Evolutionary conservation across 2,329 filamentous ascomycete genomes (phyloP), one percentile per base, ranked within the genome.

Genomic region (Ophiosphaerella herpotricha): DNA sequence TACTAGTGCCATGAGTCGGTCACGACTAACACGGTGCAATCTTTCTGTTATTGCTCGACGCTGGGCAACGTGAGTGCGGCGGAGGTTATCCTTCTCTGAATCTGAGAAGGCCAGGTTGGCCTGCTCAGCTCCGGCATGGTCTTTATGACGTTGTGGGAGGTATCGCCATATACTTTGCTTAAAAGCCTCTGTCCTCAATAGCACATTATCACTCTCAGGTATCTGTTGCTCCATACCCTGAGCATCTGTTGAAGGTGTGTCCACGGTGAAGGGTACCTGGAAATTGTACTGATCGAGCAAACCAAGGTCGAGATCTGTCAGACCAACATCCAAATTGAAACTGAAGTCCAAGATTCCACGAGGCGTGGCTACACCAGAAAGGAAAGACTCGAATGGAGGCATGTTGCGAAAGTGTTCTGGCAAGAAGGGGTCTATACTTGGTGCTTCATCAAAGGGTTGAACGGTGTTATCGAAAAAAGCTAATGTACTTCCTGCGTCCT

Each of bases 1-100:
- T 1, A 89, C 81, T 50, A 89, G 78, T 9, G 82, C 85, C 47
- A 90, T 74, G 1, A 89, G 79, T 39, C 79, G 80, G 66, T 90
- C 87, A 26, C 77, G 71, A 16, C 74, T 74, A 2, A 70, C 73
- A 37, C 73, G 71, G 14, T 71, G 67, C 3, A 79, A 58, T 31
- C 71, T 72, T 48, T 78, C 76, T 35, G 68, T 68, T 5, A 74
- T 74, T 2, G 75, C 73, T 24, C 75, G 65, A n/a, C 74, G 67
- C 24, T 60, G 54, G n/a, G 56, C 48, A 3, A 67, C 54, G 39
- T 74, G 72, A 2, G 76, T 66, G 8, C 72, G 70, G 13, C 54
- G 58, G 21, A 50, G 43, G 13, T 33, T 43, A 2, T 71, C 72
- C 21, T 65, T 71, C 0, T 74, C 73, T 1, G 54, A 47, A 14